Percentiles rank a stretch among this genome's conserved stretches.
These are phyloP conservation scores for Leccinum pellstonianum DNA, from an alignment of 768 basidiomycete species.

Conservation along the genomic window DNA sequence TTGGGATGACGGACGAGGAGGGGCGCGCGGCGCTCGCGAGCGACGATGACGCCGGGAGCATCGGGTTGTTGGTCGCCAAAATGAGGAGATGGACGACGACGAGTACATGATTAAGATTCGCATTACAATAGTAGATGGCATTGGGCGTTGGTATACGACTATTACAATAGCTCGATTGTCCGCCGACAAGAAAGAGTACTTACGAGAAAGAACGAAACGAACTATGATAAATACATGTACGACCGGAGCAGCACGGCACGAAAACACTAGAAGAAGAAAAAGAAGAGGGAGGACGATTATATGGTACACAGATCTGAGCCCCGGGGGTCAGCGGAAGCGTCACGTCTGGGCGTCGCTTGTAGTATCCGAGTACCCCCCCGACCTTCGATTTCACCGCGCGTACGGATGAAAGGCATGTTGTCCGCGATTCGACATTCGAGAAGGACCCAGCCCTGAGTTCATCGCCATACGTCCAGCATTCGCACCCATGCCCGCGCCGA, in stretches of 20 bases:
- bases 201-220: background rate
- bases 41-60: conserved; percentile 19
- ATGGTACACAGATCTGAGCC: conserved; percentile 23
- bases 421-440: conserved; percentile 49
- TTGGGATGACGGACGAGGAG: conserved; percentile 56
- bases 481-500: conserved; percentile 28
- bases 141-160: background rate
- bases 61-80: conserved; percentile 24
- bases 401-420: conserved; percentile 69
- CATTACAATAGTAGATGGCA: conserved; percentile 5
- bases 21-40: conserved; percentile 24
- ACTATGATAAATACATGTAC: conserved; percentile 11
- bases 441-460: conserved; percentile 46
- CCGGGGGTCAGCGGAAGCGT: background rate
- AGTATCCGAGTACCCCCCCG: background rate
- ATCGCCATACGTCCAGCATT: conserved; percentile 42
- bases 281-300: conserved; percentile 25
- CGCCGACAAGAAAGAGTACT: background rate
- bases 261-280: conserved; percentile 16
- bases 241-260: conserved; percentile 11
- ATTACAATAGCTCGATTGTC: background rate
- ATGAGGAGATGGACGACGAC: conserved; percentile 33
- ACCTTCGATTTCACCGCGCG: conserved; percentile 43
- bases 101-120: background rate
- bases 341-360: background rate